Evolutionary conservation across 805 yeast species (phyloP).

Genomic region (Cephaloascus fragrans): DNA sequence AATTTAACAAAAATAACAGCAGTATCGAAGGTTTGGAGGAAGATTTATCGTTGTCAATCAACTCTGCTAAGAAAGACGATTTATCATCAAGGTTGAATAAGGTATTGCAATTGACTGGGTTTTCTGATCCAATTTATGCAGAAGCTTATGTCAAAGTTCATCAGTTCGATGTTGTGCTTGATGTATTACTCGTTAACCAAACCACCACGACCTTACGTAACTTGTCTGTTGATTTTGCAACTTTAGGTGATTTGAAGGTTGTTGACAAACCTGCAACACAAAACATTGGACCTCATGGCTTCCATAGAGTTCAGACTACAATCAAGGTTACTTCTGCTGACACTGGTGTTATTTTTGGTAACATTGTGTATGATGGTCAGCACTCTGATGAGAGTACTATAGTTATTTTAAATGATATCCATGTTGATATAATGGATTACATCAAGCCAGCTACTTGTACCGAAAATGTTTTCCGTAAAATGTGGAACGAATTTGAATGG

Average conservation of each 20-base stretch:
- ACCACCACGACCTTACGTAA: constrained; percentile 86
- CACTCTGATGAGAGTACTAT: constrained; percentile 84
- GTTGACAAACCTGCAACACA: constrained; percentile 85
- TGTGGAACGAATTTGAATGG: constrained; percentile 99
- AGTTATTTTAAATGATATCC: constrained; percentile 89
- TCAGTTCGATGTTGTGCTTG: constrained; percentile 92
- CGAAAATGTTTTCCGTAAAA: constrained; percentile 83
- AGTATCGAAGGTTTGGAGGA: constrained; percentile 39
- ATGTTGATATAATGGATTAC: constrained; percentile 94
- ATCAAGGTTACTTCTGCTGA: constrained; percentile 95
- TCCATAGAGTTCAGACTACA: constrained; percentile 81
- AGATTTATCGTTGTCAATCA: constrained; percentile 45
- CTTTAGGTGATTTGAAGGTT: constrained; percentile 91
- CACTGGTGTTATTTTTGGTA: constrained; percentile 96
- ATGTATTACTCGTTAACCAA: constrained; percentile 89
- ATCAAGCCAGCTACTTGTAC: constrained; percentile 90
- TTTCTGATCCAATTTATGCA: constrained; percentile 95
- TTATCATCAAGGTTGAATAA: constrained; percentile 74
- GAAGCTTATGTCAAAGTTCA: constrained; percentile 96
- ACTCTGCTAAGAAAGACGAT: constrained; percentile 42
- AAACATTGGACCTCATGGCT: constrained; percentile 95
- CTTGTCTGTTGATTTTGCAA: constrained; percentile 88
- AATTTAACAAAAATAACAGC: constrained; percentile 42
- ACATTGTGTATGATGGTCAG: constrained; percentile 92
- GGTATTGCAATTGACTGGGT: constrained; percentile 93